Base-by-base conservation (phyloP, 1,139 yeast species). In the Diutina siamensis region DNA sequence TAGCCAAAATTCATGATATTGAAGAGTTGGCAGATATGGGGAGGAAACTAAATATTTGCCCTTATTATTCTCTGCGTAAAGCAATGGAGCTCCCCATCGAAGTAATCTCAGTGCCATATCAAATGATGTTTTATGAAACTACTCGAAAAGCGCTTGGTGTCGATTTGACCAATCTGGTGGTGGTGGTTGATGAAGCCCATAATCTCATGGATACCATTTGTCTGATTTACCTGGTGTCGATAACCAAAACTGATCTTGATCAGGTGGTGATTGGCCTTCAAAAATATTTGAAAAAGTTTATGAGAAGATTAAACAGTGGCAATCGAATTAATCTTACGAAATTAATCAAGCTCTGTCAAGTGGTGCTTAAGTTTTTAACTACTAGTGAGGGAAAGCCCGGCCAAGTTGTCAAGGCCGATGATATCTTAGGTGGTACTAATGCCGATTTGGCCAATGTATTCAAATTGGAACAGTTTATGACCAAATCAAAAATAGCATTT, bases 101-200 rank as follows among this genome's bases (percentile, higher is more conserved):
- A 56, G 76, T 89, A 0, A 68, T 89, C 1, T 81, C 96, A 0
- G 62, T 92, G 40, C 97, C 98, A 0, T 89, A 89, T 55, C 97
- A 88, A 55, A 68, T 87, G 56, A 60, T 92, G 12, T 61, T 89
- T 1, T 85, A 83, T 45, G 74, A 71, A 35, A 67, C 76, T 3
- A 73, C 95, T 0, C 67, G 97, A 53, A 68, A 71, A 3, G 65
- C 79, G 0, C 60, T 87, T 44, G 76, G 78, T 1, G 58, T 89
- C 4, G 71, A 80, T 44, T 57, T 89, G 15, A 71, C 73, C 46
- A 73, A 78, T 49, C 72, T 92, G 0, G 74, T 89, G 5, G 76
- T 92, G 1, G 74, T 92, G 3, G 81, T 89, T 35, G 98, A 89
- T 58, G 98, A 89, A 57, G 97, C 97, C 0, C 98, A 89, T 58